phyloP scores from a whole-genome alignment of 1,284 basidiomycete species.

The Hemileia vastatrix region DNA sequence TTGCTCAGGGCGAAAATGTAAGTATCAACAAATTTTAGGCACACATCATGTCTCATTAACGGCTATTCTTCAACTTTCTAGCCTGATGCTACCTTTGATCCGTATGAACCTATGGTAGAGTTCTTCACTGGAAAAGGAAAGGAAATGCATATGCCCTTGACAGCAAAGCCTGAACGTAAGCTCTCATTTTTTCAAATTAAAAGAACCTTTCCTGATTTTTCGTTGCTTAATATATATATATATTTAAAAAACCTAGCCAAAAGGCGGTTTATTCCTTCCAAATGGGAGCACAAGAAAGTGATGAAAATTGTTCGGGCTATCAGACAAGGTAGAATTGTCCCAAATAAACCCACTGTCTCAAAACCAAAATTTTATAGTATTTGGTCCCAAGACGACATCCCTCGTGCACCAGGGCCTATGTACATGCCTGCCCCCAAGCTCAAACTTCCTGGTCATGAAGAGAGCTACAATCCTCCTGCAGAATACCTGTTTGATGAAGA shows the following conservation, averaged over 20 bases:
- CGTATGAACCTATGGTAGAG: conserved; percentile 84
- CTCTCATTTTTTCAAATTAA: not conserved
- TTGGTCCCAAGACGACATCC: conserved; percentile 59
- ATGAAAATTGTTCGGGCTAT: conserved; percentile 99
- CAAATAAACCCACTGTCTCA: conserved; percentile 67
- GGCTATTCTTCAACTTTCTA: conserved; percentile 2
- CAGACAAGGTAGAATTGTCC: conserved; percentile 82
- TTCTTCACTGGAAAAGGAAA: conserved; percentile 97
- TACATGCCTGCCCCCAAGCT: conserved; percentile 85
- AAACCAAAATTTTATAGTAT: conserved; percentile 77
- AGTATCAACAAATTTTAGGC: conserved; percentile 52
- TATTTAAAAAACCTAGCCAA: conserved; percentile 51
- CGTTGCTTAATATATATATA: not conserved
- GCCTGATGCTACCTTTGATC: conserved; percentile 28
- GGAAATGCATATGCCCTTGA: conserved; percentile 85
- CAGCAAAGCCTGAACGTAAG: conserved; percentile 70
- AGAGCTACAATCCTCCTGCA: conserved; percentile 97
- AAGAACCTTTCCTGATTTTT: not conserved
- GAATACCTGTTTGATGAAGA: conserved; percentile 89
- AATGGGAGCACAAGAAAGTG: conserved; percentile 99
- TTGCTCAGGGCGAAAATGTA: conserved; percentile 84
- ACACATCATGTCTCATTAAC: not conserved
- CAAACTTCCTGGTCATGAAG: conserved; percentile 75
- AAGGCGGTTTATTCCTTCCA: conserved; percentile 89
- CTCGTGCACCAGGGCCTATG: conserved; percentile 45